A percentile compares a stretch with the other conserved stretches of the same genome.
Conservation (phyloP, 345 rosid genomes). For the Angophora floribunda region DNA sequence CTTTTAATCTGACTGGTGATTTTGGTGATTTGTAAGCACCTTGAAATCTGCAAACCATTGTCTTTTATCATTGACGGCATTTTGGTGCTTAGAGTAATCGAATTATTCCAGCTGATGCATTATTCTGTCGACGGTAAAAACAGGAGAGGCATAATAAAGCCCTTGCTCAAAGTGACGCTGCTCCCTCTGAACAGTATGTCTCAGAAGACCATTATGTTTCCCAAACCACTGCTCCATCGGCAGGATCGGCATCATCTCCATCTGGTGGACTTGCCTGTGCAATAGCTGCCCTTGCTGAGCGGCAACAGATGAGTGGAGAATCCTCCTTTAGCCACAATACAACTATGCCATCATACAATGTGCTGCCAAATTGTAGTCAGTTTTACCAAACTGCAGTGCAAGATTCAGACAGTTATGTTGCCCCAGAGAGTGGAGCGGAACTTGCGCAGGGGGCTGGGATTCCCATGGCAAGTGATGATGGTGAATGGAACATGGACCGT, state of each 20-base stretch:
- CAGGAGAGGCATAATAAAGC: conserved; percentile 62
- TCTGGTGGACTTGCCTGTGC: conserved; percentile 85
- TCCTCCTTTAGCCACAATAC: conserved; percentile 9
- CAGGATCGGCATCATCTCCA: conserved; percentile 62
- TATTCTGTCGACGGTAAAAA: neutral
- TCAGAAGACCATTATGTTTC: conserved; percentile 29
- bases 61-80: neutral
- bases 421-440: conserved; percentile 14
- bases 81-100: neutral
- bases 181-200: conserved; percentile 41
- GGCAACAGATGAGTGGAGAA: conserved; percentile 63
- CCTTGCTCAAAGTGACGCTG: conserved; percentile 19
- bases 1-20: neutral
- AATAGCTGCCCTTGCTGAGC: conserved; percentile 83
- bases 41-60: neutral
- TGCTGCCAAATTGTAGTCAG: conserved; percentile 42
- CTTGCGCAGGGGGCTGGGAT: conserved; percentile 18
- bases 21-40: neutral
- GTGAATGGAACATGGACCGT: conserved; percentile 41
- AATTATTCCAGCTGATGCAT: neutral
- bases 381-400: conserved; percentile 32
- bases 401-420: conserved; percentile 28
- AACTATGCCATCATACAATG: conserved; percentile 26
- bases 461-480: conserved; percentile 21
- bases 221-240: conserved; percentile 21